Base-by-base conservation (phyloP, 202 grass and related monocot genomes). In the Brachypodium distachyon region DNA sequence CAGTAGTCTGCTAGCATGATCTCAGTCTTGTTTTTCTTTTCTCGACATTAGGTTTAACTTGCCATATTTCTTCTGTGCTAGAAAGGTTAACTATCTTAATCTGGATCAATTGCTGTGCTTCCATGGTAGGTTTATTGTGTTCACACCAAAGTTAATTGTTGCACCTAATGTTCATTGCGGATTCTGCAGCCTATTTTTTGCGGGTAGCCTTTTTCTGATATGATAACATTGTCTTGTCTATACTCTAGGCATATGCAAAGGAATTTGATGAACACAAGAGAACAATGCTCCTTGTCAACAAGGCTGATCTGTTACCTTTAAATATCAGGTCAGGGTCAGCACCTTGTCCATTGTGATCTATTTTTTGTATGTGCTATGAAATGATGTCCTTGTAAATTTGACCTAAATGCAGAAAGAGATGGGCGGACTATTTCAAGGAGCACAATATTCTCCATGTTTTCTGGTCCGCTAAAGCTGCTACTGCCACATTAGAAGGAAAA, bases 401-500 rank as follows among this genome's bases (percentile, higher is more conserved):
- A 13, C 61, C 6, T 67, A 77, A 39, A 39, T 85, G 46, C 85
- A 98, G 95, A 78, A 70, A 88, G 70, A 90, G 46, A 78, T 97
- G 95, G 95, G 89, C 91, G 27, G 87, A 90, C 4, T 94, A 94
- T 72, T 97, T 97, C 61, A 43, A 81, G 80, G 77, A 77, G 18
- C 89, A 90, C 27, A 83, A 80, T 28, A 85, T 97, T 62, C 89
- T 97, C 9, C 89, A 73, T 86, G 49, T 94, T 67, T 97, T 97
- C 86, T 97, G 95, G 95, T 98, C 95, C 2, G 95, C 95, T 44
- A 98, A 98, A 84, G 89, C 87, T 57, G 95, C 89, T 73, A 86
- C 91, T 74, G 89, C 91, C 64, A 80, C 46, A 84, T 77, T 98
- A 72, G 91, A 98, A 87, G 89, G 84, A 83, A 94, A 98, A 79